A percentile compares a stretch with the other conserved stretches of the same genome.
These are phyloP conservation scores for Sporothrix humicola DNA, from an alignment of 2,329 filamentous ascomycete species.

Conservation along the genomic window DNA sequence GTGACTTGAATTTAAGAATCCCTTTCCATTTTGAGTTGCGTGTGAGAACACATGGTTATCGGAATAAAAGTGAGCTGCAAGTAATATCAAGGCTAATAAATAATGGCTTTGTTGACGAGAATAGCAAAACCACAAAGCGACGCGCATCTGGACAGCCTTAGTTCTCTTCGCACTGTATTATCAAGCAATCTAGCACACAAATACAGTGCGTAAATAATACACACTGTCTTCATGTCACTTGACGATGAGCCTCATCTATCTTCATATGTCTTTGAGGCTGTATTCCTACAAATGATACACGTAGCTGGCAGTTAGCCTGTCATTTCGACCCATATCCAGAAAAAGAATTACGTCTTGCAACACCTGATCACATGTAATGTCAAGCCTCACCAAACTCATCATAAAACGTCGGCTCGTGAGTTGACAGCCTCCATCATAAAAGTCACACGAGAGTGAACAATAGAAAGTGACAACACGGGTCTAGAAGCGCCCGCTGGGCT, in stretches of 20 bases:
- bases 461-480: not conserved
- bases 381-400: too few relatives aligned
- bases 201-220: not conserved
- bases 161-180: not conserved
- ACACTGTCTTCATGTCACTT: constrained; percentile 10
- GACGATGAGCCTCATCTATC: not conserved
- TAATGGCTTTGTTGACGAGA: not conserved
- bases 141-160: not conserved
- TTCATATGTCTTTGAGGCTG: not conserved
- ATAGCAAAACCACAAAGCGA: too few relatives aligned
- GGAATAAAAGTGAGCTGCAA: too few relatives aligned
- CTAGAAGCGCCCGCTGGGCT: not conserved
- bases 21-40: too few relatives aligned
- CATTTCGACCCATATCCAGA: too few relatives aligned
- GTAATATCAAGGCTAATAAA: too few relatives aligned
- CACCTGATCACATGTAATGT: too few relatives aligned
- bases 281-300: not conserved
- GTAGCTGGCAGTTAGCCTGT: too few relatives aligned
- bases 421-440: not conserved
- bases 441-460: not conserved
- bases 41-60: too few relatives aligned
- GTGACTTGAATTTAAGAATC: too few relatives aligned
- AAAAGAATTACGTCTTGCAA: too few relatives aligned
- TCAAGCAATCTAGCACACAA: not conserved
- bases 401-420: too few relatives aligned